Base-by-base conservation (phyloP, 768 basidiomycete genomes). In the Calocybe cyanea region DNA sequence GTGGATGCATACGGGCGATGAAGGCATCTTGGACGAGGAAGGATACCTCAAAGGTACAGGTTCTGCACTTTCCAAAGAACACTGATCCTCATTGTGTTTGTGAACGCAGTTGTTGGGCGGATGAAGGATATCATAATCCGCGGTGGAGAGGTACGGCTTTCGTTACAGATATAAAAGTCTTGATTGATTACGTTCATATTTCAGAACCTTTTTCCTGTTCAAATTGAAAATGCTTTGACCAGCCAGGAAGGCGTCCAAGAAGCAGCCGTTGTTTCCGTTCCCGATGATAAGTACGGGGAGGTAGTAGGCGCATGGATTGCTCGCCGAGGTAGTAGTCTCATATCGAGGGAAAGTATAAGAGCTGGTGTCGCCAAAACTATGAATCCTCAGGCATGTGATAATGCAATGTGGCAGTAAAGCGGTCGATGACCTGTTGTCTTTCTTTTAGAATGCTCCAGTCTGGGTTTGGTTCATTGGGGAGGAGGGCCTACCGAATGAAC, bases 91-190 rank as follows among this genome's bases (percentile, higher is more conserved):
- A 41, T n/a, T 21, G 15, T 28, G 8, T 33, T 5, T 39, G 5
- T 21, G 11, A 24, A 6, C 18, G 7, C 15, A 91, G 88, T 91
- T 45, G 87, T 89, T 38, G 83, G 87, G 36, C 72, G 88, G 47
- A 83, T 81, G 44, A 91, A 91, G 80, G 89, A 92, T 60, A 78
- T 91, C 42, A 89, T 92, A 54, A 91, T 92, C 51, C 83, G 89
- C 15, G 89, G 87, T 14, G 89, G 89, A 51, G 89, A 92, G 73
- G 85, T 84, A 49, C 9, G 65, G 37, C 21, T 28, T 11, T 28
- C 34, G 23, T 32, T 30, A 38, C 20, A 4, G 33, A 37, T 39
- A 34, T 23, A 11, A 39, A 18, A 14, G 21, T 13, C 24, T 4
- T 17, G 34, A 14, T 14, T 20, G 20, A n/a, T 24, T 11, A 17